A percentile compares a stretch with the other conserved stretches of the same genome.
Evolutionary conservation across 2,329 filamentous ascomycete species (phyloP).

Genomic region (Paraphoma sp.): DNA sequence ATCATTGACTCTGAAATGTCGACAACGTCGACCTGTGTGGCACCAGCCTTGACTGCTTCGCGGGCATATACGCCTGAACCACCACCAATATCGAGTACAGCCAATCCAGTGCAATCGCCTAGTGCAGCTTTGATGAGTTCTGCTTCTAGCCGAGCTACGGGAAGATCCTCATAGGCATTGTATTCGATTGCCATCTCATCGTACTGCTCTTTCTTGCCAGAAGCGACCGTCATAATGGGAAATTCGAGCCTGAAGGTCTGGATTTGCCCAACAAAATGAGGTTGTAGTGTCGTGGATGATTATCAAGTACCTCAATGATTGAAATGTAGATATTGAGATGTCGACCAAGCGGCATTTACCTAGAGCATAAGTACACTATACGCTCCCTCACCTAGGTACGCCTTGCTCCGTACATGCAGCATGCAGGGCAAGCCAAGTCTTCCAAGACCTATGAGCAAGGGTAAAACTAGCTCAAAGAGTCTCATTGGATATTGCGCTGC

Average conservation of each 20-base stretch:
- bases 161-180: background rate
- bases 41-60: background rate
- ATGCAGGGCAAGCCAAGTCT: background rate
- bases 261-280: background rate
- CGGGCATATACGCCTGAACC: background rate
- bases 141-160: background rate
- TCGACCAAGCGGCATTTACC: too few relatives aligned
- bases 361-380: too few relatives aligned
- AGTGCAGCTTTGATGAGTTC: background rate
- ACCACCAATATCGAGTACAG: background rate
- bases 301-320: too few relatives aligned
- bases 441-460: background rate
- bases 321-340: too few relatives aligned
- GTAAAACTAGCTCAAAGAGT: constrained; percentile 4
- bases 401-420: too few relatives aligned
- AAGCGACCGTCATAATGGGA: background rate
- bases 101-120: background rate
- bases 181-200: background rate
- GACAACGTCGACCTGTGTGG: background rate
- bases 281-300: too few relatives aligned
- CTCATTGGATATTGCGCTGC: background rate
- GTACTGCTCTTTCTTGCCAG: background rate
- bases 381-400: too few relatives aligned
- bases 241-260: background rate
- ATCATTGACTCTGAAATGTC: background rate